phyloP scores from a whole-genome alignment of 1,284 basidiomycete species.

The Malassezia sympodialis region DNA sequence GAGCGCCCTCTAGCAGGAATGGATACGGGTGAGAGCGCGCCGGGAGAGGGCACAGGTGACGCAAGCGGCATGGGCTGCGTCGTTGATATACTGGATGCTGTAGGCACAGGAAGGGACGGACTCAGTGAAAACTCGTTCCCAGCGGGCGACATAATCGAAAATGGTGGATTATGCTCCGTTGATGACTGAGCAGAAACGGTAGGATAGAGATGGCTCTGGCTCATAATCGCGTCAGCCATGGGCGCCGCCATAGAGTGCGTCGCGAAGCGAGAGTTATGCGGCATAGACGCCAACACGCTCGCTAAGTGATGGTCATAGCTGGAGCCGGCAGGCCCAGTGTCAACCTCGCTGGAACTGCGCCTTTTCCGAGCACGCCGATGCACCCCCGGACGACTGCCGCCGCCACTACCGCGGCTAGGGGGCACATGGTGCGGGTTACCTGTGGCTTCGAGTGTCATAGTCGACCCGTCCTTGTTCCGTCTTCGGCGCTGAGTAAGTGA shows the following conservation, averaged over 20 bases:
- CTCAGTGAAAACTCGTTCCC: background rate
- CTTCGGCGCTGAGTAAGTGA: conserved; percentile 34
- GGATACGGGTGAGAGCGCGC: background rate
- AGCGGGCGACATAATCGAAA: background rate
- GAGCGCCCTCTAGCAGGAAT: background rate
- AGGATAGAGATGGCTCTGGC: background rate
- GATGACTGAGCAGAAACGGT: background rate
- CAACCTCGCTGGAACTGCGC: background rate
- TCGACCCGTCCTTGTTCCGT: conserved; percentile 30
- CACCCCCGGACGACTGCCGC: conserved; percentile 30
- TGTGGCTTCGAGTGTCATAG: conserved; percentile 29
- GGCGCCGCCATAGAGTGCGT: background rate
- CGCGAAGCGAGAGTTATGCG: background rate
- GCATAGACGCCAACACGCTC: background rate
- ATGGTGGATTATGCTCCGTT: background rate
- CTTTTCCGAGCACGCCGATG: conserved; percentile 20
- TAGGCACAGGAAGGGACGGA: background rate
- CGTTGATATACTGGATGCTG: background rate
- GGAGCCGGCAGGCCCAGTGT: background rate
- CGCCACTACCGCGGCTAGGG: conserved; percentile 33
- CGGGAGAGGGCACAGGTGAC: background rate
- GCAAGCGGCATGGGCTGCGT: background rate
- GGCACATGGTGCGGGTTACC: conserved; percentile 32
- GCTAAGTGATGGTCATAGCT: background rate
- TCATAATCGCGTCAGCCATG: background rate